Conservation (phyloP, 2,329 filamentous ascomycete species). For the Akanthomyces dipterigenus region DNA sequence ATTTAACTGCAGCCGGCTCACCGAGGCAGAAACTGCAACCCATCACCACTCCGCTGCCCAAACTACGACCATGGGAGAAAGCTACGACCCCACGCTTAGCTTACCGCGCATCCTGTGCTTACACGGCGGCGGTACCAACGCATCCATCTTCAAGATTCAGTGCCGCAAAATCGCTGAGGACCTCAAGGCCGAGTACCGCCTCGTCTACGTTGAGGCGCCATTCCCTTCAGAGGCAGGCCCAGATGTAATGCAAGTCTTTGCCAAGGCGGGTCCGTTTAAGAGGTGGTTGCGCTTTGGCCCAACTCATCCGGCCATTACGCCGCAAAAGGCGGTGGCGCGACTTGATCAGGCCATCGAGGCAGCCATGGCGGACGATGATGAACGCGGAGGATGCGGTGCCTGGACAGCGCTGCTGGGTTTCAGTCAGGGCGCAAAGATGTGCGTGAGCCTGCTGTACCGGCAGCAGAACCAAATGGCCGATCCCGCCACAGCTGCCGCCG, state of each 20-base stretch:
- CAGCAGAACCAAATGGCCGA: conserved; percentile 45
- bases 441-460: conserved; percentile 45
- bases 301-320: conserved; percentile 44
- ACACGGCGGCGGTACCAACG: conserved; percentile 65
- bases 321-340: conserved; percentile 27
- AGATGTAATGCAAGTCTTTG: conserved; percentile 56
- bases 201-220: conserved; percentile 62
- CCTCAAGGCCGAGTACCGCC: conserved; percentile 52
- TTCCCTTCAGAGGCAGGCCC: conserved; percentile 54
- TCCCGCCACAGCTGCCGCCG: neutral
- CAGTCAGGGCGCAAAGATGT: conserved; percentile 54
- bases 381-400: conserved; percentile 34
- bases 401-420: conserved; percentile 55
- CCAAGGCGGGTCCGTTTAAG: conserved; percentile 54
- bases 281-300: conserved; percentile 52
- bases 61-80: neutral
- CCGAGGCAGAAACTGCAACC: no score
- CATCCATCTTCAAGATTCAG: conserved; percentile 56
- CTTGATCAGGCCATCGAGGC: conserved; percentile 28
- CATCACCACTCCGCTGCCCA: no score
- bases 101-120: conserved; percentile 65
- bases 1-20: neutral
- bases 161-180: conserved; percentile 40
- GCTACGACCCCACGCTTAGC: conserved; percentile 1
- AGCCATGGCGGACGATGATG: conserved; percentile 43